Percentiles rank a stretch among this genome's conserved stretches.
phyloP scores from a whole-genome alignment of 2,329 filamentous ascomycete species.

The Colletotrichum chrysophilum region DNA sequence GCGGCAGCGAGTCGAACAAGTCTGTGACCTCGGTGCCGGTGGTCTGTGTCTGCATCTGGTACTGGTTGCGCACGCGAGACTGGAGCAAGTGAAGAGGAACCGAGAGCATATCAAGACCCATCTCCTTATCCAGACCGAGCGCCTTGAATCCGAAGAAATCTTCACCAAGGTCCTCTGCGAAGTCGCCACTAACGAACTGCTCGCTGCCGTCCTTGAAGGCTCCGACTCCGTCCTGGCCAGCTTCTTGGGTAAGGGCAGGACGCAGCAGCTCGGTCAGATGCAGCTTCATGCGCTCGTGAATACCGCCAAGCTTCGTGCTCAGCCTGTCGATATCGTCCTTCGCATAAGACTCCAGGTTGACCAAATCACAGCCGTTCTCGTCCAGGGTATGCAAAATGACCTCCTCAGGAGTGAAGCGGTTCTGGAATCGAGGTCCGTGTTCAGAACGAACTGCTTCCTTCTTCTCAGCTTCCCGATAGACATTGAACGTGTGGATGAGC shows the following conservation, averaged over 20 bases:
- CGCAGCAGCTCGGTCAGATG: slow-evolving; percentile 93
- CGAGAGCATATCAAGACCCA: slow-evolving; percentile 84
- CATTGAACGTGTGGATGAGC: slow-evolving; percentile 77
- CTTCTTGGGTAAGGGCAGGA: slow-evolving; percentile 79
- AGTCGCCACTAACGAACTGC: slow-evolving; percentile 95
- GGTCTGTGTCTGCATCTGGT: slow-evolving; percentile 76
- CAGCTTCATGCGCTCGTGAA: slow-evolving; percentile 94
- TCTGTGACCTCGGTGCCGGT: slow-evolving; percentile 58
- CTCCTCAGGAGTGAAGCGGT: slow-evolving; percentile 82
- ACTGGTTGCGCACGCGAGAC: slow-evolving; percentile 84
- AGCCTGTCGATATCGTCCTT: slow-evolving; percentile 93
- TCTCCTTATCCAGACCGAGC: slow-evolving; percentile 88
- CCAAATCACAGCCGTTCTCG: slow-evolving; percentile 83
- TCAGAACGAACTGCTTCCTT: slow-evolving; percentile 57
- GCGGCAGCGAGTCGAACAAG: slow-evolving; percentile 70
- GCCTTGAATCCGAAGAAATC: slow-evolving; percentile 99
- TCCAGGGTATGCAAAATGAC: slow-evolving; percentile 84
- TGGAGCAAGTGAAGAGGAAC: slow-evolving; percentile 95
- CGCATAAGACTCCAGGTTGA: slow-evolving; percentile 82
- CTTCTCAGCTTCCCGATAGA: slow-evolving; percentile 85
- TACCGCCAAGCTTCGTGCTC: slow-evolving; percentile 75
- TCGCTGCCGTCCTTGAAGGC: slow-evolving; percentile 97
- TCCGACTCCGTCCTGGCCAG: slow-evolving; percentile 81
- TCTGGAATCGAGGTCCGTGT: slow-evolving; percentile 54
- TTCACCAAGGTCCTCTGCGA: slow-evolving; percentile 96